Conservation (phyloP, 768 basidiomycete genomes). For the Cubamyces sp. region DNA sequence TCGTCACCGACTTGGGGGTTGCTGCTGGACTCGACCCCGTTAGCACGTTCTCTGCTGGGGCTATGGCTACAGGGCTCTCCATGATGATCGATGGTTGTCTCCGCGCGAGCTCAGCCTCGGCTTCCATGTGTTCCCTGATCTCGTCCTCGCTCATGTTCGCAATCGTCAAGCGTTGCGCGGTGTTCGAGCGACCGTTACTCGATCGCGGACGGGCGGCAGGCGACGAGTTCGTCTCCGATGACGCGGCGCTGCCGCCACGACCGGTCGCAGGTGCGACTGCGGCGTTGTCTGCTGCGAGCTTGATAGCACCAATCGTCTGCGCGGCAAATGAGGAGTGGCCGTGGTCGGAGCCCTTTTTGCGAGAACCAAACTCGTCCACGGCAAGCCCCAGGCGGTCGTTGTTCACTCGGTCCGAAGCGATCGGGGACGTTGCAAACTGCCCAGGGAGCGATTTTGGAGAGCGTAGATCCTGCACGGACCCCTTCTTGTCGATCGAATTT, state of each 20-base stretch:
- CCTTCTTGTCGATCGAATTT: slow-evolving; percentile 21
- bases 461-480: slow-evolving; percentile 17
- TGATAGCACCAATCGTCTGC: slow-evolving; percentile 32
- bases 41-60: background rate
- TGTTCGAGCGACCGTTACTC: slow-evolving; percentile 26
- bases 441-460: slow-evolving; percentile 27
- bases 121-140: slow-evolving; percentile 49
- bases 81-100: slow-evolving; percentile 15
- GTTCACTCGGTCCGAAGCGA: slow-evolving; percentile 23
- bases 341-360: slow-evolving; percentile 24
- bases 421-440: slow-evolving; percentile 37
- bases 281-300: slow-evolving; percentile 6
- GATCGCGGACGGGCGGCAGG: slow-evolving; percentile 35
- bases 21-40: background rate
- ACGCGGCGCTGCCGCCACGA: slow-evolving; percentile 15
- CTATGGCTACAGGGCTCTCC: slow-evolving; percentile 14
- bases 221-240: slow-evolving; percentile 13
- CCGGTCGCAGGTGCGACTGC: background rate
- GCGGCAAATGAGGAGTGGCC: slow-evolving; percentile 2
- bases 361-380: slow-evolving; percentile 32
- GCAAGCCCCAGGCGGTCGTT: slow-evolving; percentile 24
- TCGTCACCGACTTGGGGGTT: background rate
- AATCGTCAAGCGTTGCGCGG: slow-evolving; percentile 43
- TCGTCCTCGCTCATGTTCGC: slow-evolving; percentile 46
- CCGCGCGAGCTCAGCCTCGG: slow-evolving; percentile 18